Evolutionary conservation across 1,284 basidiomycete genomes (phyloP), one percentile per base, ranked within the genome.

Genomic region (Trichosporon sp.): DNA sequence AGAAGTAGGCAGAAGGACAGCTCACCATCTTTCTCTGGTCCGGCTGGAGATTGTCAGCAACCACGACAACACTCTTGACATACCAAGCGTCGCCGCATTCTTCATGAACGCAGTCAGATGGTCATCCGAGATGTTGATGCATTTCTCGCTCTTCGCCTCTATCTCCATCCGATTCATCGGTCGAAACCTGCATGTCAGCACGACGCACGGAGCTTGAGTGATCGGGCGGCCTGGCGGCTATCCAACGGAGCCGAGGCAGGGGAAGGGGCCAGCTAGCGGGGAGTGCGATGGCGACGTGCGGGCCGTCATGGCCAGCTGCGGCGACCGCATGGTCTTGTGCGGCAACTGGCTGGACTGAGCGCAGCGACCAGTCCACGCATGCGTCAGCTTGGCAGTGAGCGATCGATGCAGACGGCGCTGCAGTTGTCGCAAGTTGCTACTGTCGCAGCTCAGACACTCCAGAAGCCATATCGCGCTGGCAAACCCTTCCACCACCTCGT

Each of bases 131-230:
- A 98, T 97, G 66, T 88, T 84, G 59, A 96, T 91, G 71, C 97
- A 90, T 75, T 91, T 90, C 74, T 97, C 93, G 61, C 92, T 90
- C 63, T 90, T 88, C 81, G 95, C 91, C 65, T 91, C 88, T 69
- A 87, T 82, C 82, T 99, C 95, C 76, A 97, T 88, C 66, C 92
- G 83, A 81, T 99, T 99, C 70, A 91, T 87, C 23, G 96, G 95
- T 71, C 95, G 93, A 82, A 99, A 99, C 65, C 95, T 95, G 71
- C 19, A 57, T 7, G 36, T 57, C 33, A 58, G 58, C 16, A 37
- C 10, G 34, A 6, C 34, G 3, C n/a, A 3, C 34, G 25, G 23
- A 37, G 11, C 32, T 32, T 11, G 32, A 11, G 32, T 32, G 32
- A 32, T 5, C 5, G 32, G 32, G 6, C 32, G 32, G 11, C 6